A percentile compares a stretch with the other conserved stretches of the same genome.
These are phyloP conservation scores for Boletales sp. DNA, from an alignment of 768 basidiomycete genomes.

Conservation along the genomic window DNA sequence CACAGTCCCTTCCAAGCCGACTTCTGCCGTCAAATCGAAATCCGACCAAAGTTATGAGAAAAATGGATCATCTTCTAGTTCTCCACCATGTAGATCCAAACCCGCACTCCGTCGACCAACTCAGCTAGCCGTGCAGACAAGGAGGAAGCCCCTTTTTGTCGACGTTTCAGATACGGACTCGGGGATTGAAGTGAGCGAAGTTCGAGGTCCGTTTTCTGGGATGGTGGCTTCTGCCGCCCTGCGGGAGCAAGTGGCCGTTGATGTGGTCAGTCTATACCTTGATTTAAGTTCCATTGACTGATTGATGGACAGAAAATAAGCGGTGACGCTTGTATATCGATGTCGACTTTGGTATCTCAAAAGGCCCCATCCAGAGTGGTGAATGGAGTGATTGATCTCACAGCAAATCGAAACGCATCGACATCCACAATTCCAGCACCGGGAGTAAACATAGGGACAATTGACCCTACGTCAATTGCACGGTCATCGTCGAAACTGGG, in stretches of 20 bases:
- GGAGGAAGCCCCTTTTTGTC: constrained; percentile 17
- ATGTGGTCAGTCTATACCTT: constrained; percentile 8
- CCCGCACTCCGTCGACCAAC: background rate
- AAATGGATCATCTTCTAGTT: constrained; percentile 4
- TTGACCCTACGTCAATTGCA: background rate
- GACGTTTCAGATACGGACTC: constrained; percentile 24
- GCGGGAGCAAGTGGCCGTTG: background rate
- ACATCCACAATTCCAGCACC: background rate
- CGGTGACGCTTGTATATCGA: background rate
- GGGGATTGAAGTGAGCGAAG: constrained; percentile 16
- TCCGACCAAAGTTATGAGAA: constrained; percentile 9
- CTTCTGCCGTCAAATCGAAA: constrained; percentile 1
- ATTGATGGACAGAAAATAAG: constrained; percentile 5
- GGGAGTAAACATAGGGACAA: background rate
- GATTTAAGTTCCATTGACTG: background rate
- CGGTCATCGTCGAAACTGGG: constrained; percentile 14
- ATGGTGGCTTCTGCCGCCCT: constrained; percentile 9
- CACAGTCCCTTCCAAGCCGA: background rate
- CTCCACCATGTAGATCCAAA: background rate
- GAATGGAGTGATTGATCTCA: constrained; percentile 6
- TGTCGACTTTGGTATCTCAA: background rate
- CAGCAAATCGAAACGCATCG: background rate
- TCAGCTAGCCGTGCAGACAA: background rate
- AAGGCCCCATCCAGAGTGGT: background rate
- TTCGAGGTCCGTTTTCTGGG: background rate